These are phyloP conservation scores for Umbelopsis sp. DNA, from an alignment of 371 early-diverging fungal species.

Conservation along the genomic window DNA sequence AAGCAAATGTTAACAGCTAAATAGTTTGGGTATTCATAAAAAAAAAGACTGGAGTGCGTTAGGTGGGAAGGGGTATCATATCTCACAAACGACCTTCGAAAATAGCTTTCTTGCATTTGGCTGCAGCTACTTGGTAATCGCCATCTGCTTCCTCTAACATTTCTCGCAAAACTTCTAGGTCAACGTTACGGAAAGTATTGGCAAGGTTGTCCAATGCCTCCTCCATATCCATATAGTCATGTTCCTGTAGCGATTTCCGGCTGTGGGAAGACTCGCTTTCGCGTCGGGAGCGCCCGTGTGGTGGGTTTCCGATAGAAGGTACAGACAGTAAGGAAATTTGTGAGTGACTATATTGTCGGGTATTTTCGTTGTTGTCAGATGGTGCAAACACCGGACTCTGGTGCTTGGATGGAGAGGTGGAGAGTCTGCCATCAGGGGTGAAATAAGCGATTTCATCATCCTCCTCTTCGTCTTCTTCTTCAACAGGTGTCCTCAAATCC, in stretches of 20 bases:
- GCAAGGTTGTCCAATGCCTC: conserved; percentile 4
- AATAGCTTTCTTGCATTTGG: conserved; percentile 3
- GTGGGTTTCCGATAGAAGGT: conserved; percentile 3
- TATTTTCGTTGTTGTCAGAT: not conserved
- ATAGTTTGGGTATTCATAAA: no score
- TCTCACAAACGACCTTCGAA: conserved; percentile 10
- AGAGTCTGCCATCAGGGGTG: conserved; percentile 4
- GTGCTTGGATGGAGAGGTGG: not conserved
- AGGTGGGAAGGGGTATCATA: not conserved
- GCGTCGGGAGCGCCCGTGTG: not conserved
- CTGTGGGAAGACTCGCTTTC: conserved; percentile 14
- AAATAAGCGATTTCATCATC: conserved; percentile 17
- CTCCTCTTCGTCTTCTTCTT: conserved; percentile 13
- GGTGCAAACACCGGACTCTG: not conserved
- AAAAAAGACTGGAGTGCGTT: not conserved
- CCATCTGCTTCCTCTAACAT: conserved; percentile 14
- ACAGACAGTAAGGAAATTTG: conserved; percentile 8
- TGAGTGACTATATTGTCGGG: conserved; percentile 6
- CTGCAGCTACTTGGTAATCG: not conserved
- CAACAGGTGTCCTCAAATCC: conserved; percentile 3
- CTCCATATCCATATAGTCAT: conserved; percentile 16
- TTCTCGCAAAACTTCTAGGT: not conserved
- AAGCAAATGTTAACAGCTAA: not conserved
- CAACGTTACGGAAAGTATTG: not conserved
- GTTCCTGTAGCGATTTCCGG: not conserved